Evolutionary conservation across 2,329 filamentous ascomycete genomes (phyloP), one percentile per base, ranked within the genome.

Genomic region (Epichloe glyceriae): DNA sequence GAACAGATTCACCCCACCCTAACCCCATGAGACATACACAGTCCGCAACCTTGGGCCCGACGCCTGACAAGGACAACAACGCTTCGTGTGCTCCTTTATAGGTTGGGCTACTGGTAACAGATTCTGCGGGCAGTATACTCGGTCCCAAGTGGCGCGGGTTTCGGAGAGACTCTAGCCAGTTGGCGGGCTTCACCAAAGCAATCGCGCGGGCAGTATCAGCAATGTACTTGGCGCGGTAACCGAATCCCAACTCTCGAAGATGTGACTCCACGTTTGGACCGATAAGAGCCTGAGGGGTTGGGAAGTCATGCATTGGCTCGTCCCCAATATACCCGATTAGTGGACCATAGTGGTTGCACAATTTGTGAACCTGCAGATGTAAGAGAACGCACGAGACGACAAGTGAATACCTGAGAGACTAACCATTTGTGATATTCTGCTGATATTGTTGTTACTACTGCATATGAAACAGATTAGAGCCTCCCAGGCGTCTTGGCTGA

Each of bases 371-470:
- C 80, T 83, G 51, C 7, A 35, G 3, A 44, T 17, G 35, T 34
- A 47, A 40, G 15, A 8, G 35, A n/a, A 35, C n/a, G 7, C 12
- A 17, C 11, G 14, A 17, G 2, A 12, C 2, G 11, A 14, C 12
- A 14, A 4, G 10, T 12, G 11, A 19, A 15, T 35, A 10, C 19
- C 6, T 19, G 7, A 15, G 26, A 38, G 62, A 55, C 60, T 47
- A n/a, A 86, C 89, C 93, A 98, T 98, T 67, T 94, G 87, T 5
- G 87, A 91, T 64, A 98, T 98, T 39, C 93, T 81, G 2, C 83
- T 78, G 54, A 98, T 98, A 64, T 98, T 96, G 70, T 98, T 98
- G 69, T 98, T 98, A 68, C 89, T 95, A 68, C 90, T 96, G 74
- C 93, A 98, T 56, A 98, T 98, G 67, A 98, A 98, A 51, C 86